Evolutionary conservation across 805 yeast species (phyloP).

Genomic region (Kurtzmaniella cleridarum): DNA sequence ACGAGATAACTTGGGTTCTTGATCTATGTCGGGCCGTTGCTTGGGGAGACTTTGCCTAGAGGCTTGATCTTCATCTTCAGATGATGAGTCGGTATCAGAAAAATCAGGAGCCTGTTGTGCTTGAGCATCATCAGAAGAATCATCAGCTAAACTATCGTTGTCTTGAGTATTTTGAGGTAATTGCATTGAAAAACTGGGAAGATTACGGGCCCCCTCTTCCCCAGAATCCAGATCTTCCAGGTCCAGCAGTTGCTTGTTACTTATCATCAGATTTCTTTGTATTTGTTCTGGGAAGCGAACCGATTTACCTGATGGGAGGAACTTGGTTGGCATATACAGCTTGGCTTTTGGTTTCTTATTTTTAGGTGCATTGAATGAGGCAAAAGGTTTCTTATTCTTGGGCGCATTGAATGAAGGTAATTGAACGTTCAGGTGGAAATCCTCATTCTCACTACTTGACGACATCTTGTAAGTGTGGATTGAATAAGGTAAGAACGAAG

Average conservation of each 20-base stretch:
- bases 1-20: no score
- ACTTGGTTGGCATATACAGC: no score
- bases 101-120: neutral
- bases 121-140: neutral
- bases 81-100: neutral
- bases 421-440: no score
- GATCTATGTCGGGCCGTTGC: no score
- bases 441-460: no score
- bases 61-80: neutral
- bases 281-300: slow-evolving; percentile 26
- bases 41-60: no score
- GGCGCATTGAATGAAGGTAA: slow-evolving; percentile 12
- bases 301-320: slow-evolving; percentile 13
- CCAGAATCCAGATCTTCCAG: slow-evolving; percentile 1
- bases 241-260: slow-evolving; percentile 15
- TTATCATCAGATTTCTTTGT: slow-evolving; percentile 22
- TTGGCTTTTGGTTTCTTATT: slow-evolving; percentile 13
- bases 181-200: slow-evolving; percentile 16
- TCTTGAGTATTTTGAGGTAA: slow-evolving; percentile 3
- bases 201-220: slow-evolving; percentile 6
- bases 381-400: slow-evolving; percentile 15
- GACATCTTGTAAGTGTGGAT: no score
- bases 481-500: no score
- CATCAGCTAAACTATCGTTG: slow-evolving; percentile 9
- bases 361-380: slow-evolving; percentile 12